Evolutionary conservation across 306 rosid species (phyloP), one percentile per base, ranked within the genome.

Genomic region (Vicia faba): DNA sequence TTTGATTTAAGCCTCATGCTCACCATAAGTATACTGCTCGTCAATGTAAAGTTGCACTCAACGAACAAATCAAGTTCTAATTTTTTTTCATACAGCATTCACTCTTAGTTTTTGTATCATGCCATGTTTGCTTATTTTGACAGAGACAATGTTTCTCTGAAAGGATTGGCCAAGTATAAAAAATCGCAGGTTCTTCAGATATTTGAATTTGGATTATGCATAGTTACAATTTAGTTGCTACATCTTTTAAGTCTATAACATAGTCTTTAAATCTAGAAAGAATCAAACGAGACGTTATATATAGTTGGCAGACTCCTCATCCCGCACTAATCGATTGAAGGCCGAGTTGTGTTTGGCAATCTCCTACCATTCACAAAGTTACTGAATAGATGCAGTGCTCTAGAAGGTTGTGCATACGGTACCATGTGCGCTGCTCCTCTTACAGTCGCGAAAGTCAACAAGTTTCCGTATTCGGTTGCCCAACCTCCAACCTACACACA

Each of bases 371-470:
- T 66, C 19, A 91, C 81, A 66, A 91, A 88, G 16, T 89, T 74
- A 72, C 81, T 81, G 84, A 88, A 86, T 5, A 91, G 82, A 77
- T 82, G 93, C 67, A 88, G 58, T 70, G 97, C 80, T 61, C 97
- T 83, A 4, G 97, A 84, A 39, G 96, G 97, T 41, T 88, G 97
- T 11, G 97, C 95, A 68, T 73, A 91, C 0, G 97, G 93, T 9
- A 91, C 97, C 96, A 88, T 91, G 74, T 88, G 97, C n/a, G 97
- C 84, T 20, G 96, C 96, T 48, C 88, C 96, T 8, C 96, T 85
- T 46, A 91, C 91, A 0, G 96, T 91, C 8, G 91, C 96, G 56
- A 88, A 88, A 2, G 89, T 91, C 79, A 86, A 64, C 28, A 80
- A 74, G 63, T 91, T 85, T 16, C 97, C 96, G 62, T 91, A 91